A percentile compares a stretch with the other conserved stretches of the same genome.
phyloP scores from a whole-genome alignment of 352 stramenopile genomes.

The Globisporangium apiculatum region DNA sequence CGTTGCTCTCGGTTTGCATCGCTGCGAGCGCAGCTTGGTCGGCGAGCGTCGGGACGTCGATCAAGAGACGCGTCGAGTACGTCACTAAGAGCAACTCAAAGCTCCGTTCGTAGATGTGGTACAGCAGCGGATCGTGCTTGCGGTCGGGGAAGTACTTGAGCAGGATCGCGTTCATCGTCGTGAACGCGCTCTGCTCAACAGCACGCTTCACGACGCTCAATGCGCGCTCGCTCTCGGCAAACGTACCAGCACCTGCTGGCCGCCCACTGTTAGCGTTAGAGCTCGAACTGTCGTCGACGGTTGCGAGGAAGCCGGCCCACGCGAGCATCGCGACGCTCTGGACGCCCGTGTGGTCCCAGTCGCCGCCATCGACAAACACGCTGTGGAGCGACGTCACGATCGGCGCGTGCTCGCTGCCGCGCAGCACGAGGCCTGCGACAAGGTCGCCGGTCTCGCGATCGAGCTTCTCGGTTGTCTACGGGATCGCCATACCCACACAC shows the following conservation, averaged over 20 bases:
- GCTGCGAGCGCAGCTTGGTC: conserved; percentile 57
- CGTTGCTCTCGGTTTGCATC: conserved; percentile 59
- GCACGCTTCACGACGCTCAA: conserved; percentile 62
- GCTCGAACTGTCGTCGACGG: conserved; percentile 22
- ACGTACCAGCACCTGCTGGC: conserved; percentile 26
- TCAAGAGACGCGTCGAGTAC: conserved; percentile 74
- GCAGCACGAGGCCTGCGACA: conserved; percentile 31
- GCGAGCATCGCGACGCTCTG: conserved; percentile 74
- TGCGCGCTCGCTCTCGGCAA: conserved; percentile 44
- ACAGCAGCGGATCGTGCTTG: conserved; percentile 64
- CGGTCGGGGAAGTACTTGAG: conserved; percentile 72
- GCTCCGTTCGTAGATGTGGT: conserved; percentile 61
- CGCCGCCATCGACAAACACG: conserved; percentile 41
- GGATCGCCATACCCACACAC: background rate
- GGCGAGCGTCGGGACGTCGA: conserved; percentile 68
- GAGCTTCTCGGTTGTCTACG: conserved; percentile 45
- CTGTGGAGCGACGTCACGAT: conserved; percentile 18
- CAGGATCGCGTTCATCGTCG: conserved; percentile 56
- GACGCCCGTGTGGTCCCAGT: conserved; percentile 61
- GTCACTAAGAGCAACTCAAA: conserved; percentile 63
- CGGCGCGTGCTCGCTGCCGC: conserved; percentile 30
- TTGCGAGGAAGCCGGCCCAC: conserved; percentile 57
- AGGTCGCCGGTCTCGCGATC: conserved; percentile 56
- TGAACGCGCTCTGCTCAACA: conserved; percentile 59
- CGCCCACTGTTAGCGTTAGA: conserved; percentile 12